These are phyloP conservation scores for Butyriboletus loyo DNA, from an alignment of 768 basidiomycete genomes.

Conservation along the genomic window DNA sequence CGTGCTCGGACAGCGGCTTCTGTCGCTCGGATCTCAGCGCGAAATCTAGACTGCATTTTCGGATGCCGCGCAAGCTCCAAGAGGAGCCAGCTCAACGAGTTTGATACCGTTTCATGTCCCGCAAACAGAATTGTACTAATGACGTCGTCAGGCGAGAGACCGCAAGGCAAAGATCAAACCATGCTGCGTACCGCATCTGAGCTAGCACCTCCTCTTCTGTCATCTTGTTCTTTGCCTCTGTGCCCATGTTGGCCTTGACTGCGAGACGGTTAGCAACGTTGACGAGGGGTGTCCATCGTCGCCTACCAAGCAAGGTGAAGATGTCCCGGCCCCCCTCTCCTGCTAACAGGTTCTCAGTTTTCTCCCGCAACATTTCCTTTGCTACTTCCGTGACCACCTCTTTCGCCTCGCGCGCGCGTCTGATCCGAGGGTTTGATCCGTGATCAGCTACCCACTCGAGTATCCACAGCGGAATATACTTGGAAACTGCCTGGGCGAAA, in stretches of 20 bases:
- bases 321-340: constrained; percentile 19
- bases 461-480: constrained; percentile 13
- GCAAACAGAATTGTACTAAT: constrained; percentile 47
- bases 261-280: background rate
- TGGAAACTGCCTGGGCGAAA: constrained; percentile 13
- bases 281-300: background rate
- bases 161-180: background rate
- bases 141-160: background rate
- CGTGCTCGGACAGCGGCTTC: constrained; percentile 9
- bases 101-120: constrained; percentile 63
- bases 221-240: constrained; percentile 23
- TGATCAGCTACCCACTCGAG: constrained; percentile 36
- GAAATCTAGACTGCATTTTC: constrained; percentile 56
- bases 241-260: constrained; percentile 32
- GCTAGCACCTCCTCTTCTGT: constrained; percentile 14
- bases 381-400: constrained; percentile 6
- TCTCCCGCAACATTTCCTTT: constrained; percentile 18
- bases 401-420: constrained; percentile 15
- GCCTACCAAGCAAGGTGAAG: constrained; percentile 39
- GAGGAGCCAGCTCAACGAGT: constrained; percentile 57
- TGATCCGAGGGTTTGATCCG: constrained; percentile 18
- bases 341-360: constrained; percentile 5
- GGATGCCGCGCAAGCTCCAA: constrained; percentile 59
- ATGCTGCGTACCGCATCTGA: constrained; percentile 19
- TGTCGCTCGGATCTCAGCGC: constrained; percentile 29